Evolutionary conservation across 2,329 filamentous ascomycete species (phyloP).

Genomic region (Penicillium sp.): DNA sequence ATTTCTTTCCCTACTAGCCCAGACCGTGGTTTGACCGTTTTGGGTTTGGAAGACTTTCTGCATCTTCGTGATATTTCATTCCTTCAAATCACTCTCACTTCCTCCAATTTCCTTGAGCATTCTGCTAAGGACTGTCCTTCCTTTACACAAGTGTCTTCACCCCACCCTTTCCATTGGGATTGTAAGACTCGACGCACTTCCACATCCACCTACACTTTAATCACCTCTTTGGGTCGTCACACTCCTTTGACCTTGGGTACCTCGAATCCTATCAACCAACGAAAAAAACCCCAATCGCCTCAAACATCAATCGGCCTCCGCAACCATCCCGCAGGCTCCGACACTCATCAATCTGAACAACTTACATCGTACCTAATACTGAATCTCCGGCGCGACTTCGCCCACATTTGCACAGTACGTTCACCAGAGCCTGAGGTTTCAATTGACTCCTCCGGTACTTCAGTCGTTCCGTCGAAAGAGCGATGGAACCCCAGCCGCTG

Average conservation of each 20-base stretch:
- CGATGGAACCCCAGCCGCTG: too few relatives aligned
- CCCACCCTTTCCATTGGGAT: conserved; percentile 2
- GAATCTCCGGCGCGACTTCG: too few relatives aligned
- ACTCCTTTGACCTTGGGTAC: conserved; percentile 13
- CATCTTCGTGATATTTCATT: conserved; percentile 17
- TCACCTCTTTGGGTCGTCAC: conserved; percentile 28
- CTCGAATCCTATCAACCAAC: background rate
- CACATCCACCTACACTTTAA: conserved; percentile 20
- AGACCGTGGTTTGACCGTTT: conserved; percentile 24
- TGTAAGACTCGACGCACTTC: conserved; percentile 10
- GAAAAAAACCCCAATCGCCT: background rate
- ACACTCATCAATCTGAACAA: too few relatives aligned
- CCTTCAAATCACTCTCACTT: conserved; percentile 19
- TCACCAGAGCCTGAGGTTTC: too few relatives aligned
- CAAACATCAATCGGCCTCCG: background rate
- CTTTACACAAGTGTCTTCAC: conserved; percentile 13
- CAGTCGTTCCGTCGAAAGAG: too few relatives aligned
- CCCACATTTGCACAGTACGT: too few relatives aligned
- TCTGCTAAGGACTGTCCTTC: conserved; percentile 31
- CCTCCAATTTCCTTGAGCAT: conserved; percentile 20
- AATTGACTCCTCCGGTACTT: too few relatives aligned
- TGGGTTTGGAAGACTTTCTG: conserved; percentile 24
- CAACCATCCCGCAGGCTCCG: too few relatives aligned
- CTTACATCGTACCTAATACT: too few relatives aligned
- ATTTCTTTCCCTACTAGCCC: conserved; percentile 24